These are phyloP conservation scores for Trichoderma arundinaceum DNA, from an alignment of 2,329 filamentous ascomycete species.

Conservation along the genomic window DNA sequence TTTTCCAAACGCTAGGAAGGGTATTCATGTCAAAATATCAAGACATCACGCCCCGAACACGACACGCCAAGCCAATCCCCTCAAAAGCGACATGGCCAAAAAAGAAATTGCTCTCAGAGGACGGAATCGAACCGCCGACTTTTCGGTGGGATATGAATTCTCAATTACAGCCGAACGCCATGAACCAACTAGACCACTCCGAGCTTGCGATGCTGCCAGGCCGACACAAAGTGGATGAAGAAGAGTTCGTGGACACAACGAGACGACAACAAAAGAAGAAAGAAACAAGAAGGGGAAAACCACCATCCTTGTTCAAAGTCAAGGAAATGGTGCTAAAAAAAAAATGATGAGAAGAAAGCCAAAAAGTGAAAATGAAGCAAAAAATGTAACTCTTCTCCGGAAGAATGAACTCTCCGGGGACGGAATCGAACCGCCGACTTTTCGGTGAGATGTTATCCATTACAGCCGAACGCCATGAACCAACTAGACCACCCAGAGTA, in stretches of 20 bases:
- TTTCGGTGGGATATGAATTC: slow-evolving; percentile 35
- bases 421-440: slow-evolving; percentile 42
- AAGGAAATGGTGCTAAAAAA: slow-evolving; percentile 1
- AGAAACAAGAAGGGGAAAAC: background rate
- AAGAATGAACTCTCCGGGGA: slow-evolving; percentile 39
- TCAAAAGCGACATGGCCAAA: background rate
- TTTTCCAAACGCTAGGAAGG: too few relatives aligned
- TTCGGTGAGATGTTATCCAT: slow-evolving; percentile 37
- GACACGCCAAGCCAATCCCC: too few relatives aligned
- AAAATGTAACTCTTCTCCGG: slow-evolving; percentile 32
- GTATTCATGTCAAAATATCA: background rate
- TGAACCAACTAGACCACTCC: slow-evolving; percentile 42
- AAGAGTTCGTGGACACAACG: background rate
- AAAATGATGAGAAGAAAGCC: background rate
- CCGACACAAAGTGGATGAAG: background rate
- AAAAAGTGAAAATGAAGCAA: background rate
- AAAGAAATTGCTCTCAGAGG: slow-evolving; percentile 35
- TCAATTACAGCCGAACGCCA: slow-evolving; percentile 41
- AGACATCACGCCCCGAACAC: background rate
- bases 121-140: slow-evolving; percentile 42
- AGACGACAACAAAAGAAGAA: background rate
- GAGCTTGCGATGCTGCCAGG: slow-evolving; percentile 29
- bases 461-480: slow-evolving; percentile 42
- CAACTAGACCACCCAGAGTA: slow-evolving; percentile 42
- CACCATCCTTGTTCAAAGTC: too few relatives aligned